These are phyloP conservation scores for Monilinia fructigena DNA, from an alignment of 2,329 filamentous ascomycete genomes.

Conservation along the genomic window DNA sequence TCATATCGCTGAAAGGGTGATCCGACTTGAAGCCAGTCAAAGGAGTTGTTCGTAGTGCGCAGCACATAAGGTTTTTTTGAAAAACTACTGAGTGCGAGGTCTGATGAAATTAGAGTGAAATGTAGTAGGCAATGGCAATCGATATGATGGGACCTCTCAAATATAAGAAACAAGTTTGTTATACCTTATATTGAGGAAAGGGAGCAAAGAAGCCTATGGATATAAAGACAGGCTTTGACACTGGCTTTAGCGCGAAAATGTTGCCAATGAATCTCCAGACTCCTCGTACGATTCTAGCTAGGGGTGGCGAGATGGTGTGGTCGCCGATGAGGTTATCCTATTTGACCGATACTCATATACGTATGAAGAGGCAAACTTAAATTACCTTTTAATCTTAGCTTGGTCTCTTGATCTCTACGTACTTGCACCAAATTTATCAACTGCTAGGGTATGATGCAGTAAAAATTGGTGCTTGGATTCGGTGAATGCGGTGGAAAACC, in stretches of 20 bases:
- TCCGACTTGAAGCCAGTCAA: conserved; percentile 37
- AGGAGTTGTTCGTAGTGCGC: conserved; percentile 28
- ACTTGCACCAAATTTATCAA: conserved; percentile 11
- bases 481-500: conserved; percentile 10
- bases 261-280: neutral
- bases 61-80: conserved; percentile 32
- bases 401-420: conserved; percentile 15
- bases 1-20: conserved; percentile 34
- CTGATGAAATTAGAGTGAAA: neutral
- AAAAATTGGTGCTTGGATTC: conserved; percentile 2
- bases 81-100: neutral
- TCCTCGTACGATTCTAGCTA: neutral
- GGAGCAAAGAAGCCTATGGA: neutral
- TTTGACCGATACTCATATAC: neutral
- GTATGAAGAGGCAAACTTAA: neutral
- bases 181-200: neutral
- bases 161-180: neutral
- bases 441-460: conserved; percentile 6
- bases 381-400: conserved; percentile 14
- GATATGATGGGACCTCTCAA: neutral
- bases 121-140: neutral
- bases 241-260: neutral
- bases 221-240: neutral
- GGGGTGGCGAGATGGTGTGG: neutral
- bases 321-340: conserved; percentile 15